These are phyloP conservation scores for Trifolium repens DNA, from an alignment of 306 rosid species.

Conservation along the genomic window DNA sequence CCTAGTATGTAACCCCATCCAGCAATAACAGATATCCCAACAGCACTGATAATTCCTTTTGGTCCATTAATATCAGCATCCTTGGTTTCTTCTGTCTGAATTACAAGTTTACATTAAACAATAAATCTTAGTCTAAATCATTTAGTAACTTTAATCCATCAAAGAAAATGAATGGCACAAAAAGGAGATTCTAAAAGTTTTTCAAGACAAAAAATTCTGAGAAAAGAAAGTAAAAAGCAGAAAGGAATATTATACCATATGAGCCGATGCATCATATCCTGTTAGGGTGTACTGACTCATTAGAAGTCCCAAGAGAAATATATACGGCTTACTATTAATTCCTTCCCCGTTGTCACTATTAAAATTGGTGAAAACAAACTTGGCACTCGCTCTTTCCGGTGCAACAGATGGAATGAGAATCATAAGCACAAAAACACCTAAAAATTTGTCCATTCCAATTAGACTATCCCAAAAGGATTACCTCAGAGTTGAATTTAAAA, in stretches of 20 bases:
- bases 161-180: slow-evolving; percentile 23
- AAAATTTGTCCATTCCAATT: slow-evolving; percentile 30
- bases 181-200: slow-evolving; percentile 17
- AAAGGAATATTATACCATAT: slow-evolving; percentile 71
- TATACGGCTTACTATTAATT: slow-evolving; percentile 67
- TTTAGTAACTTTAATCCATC: slow-evolving; percentile 31
- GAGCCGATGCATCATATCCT: slow-evolving; percentile 97
- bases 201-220: slow-evolving; percentile 25
- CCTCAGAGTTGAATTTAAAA: slow-evolving; percentile 11
- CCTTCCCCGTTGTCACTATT: slow-evolving; percentile 86
- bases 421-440: slow-evolving; percentile 93
- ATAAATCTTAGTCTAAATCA: slow-evolving; percentile 36
- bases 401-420: slow-evolving; percentile 77
- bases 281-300: slow-evolving; percentile 93
- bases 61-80: slow-evolving; percentile 92
- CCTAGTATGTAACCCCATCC: slow-evolving; percentile 94
- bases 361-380: slow-evolving; percentile 92
- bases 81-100: slow-evolving; percentile 95
- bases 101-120: slow-evolving; percentile 35
- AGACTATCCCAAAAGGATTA: slow-evolving; percentile 33
- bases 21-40: slow-evolving; percentile 84
- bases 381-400: slow-evolving; percentile 77
- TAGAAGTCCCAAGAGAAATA: slow-evolving; percentile 85
- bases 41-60: slow-evolving; percentile 91
- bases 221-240: slow-evolving; percentile 15